These are phyloP conservation scores for Fusarium tuaranense DNA, from an alignment of 2,329 filamentous ascomycete genomes.

Conservation along the genomic window DNA sequence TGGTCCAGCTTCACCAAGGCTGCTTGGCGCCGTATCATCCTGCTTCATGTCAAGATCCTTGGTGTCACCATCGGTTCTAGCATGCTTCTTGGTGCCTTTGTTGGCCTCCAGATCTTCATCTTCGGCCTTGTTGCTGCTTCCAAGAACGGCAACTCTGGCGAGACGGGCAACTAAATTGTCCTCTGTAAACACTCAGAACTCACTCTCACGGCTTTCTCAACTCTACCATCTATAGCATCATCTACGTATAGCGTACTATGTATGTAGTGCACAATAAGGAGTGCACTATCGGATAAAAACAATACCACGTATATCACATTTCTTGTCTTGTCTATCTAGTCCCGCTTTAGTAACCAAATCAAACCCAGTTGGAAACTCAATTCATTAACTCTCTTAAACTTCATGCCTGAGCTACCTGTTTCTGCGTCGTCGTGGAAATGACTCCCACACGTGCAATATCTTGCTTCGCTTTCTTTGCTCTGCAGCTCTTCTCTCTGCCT, in stretches of 20 bases:
- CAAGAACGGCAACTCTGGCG: constrained; percentile 6
- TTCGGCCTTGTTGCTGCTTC: constrained; percentile 39
- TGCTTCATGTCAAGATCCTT: constrained; percentile 80
- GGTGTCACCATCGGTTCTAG: constrained; percentile 63
- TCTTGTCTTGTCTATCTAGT: background rate
- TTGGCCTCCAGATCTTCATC: constrained; percentile 65
- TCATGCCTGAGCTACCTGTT: constrained; percentile 42
- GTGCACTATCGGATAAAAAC: background rate
- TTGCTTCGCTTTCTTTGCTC: constrained; percentile 6
- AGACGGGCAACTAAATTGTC: constrained; percentile 19
- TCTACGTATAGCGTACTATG: background rate
- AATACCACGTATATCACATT: background rate
- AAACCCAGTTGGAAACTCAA: constrained; percentile 30
- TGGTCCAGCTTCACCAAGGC: constrained; percentile 82
- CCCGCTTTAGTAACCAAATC: constrained; percentile 10
- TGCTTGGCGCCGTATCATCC: constrained; percentile 78
- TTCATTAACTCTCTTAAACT: constrained; percentile 40
- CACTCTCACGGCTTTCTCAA: background rate
- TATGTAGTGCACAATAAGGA: background rate
- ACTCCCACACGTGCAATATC: constrained; percentile 40
- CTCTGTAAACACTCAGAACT: background rate
- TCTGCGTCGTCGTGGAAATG: constrained; percentile 44
- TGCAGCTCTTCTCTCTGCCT: constrained; percentile 19
- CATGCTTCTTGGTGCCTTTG: constrained; percentile 58
- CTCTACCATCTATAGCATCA: background rate